These are phyloP conservation scores for Camillea tinctor DNA, from an alignment of 2,329 filamentous ascomycete genomes.

Conservation along the genomic window DNA sequence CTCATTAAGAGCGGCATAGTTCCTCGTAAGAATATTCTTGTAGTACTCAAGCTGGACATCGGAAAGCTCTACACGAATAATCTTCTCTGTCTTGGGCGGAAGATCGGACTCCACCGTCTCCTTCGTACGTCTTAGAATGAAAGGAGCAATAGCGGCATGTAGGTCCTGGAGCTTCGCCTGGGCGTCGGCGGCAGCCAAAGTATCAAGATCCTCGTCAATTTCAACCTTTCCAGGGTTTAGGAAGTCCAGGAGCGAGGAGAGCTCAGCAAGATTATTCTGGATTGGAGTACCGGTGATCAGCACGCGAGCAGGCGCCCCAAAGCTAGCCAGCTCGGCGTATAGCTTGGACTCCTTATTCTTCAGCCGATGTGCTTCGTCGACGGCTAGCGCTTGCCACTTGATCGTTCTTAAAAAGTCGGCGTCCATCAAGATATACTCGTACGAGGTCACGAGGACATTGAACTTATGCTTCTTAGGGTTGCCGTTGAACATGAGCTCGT, in stretches of 20 bases:
- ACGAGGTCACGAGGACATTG: conserved; percentile 95
- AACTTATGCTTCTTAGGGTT: conserved; percentile 91
- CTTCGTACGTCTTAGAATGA: conserved; percentile 93
- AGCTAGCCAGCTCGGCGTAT: conserved; percentile 80
- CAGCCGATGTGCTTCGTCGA: conserved; percentile 93
- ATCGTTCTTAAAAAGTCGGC: conserved; percentile 80
- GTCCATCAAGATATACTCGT: conserved; percentile 92
- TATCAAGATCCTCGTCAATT: conserved; percentile 88
- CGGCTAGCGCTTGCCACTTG: conserved; percentile 96
- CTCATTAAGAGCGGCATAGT: conserved; percentile 91
- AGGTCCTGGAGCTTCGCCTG: conserved; percentile 84
- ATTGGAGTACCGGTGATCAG: conserved; percentile 97
- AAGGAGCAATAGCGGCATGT: conserved; percentile 84
- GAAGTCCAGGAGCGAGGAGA: conserved; percentile 92
- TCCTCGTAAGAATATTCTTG: conserved; percentile 96
- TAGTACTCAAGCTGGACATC: conserved; percentile 98
- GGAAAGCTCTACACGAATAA: conserved; percentile 94
- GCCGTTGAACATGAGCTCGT: conserved; percentile 83
- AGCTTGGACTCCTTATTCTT: conserved; percentile 96
- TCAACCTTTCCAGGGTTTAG: conserved; percentile 90
- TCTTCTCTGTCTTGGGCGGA: conserved; percentile 97
- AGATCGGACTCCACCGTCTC: conserved; percentile 96
- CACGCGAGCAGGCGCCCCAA: conserved; percentile 83
- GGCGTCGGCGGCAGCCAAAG: conserved; percentile 72
- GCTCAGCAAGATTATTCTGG: conserved; percentile 91